Evolutionary conservation across 768 basidiomycete genomes (phyloP), one percentile per base, ranked within the genome.

Genomic region (Trametes coccinea): DNA sequence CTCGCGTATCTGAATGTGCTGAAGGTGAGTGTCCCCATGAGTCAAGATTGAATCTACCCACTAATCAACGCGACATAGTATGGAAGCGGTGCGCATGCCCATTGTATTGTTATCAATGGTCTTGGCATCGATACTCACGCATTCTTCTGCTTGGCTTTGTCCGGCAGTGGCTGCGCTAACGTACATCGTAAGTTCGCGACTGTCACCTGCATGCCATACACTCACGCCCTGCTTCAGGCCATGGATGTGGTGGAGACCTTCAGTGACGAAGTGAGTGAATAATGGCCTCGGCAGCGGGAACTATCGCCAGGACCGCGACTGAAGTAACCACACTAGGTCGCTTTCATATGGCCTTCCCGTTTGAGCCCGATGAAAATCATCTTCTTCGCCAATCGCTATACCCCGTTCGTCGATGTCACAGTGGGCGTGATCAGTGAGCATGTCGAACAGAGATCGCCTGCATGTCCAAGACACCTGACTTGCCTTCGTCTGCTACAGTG

Each of bases 191-290:
- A 5, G 53, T 34, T 5, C 6, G 5, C 34, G 6, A 4, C n/a
- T 27, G 7, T 33, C 8, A 11, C 16, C 8, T 10, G 31, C 7
- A 4, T 16, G 3, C 5, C 30, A 14, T 4, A 34, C n/a, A 29
- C 10, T 22, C 3, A 22, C 11, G 34, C 11, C 29, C 8, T 17
- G 16, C n/a, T 10, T 11, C 13, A 55, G 53, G 7, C 45, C 1
- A 41, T 55, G 4, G 53, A 55, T 16, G 31, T 55, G 4, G 43
- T 45, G 7, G 53, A 55, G 16, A 55, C 53, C 7, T 55, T 55
- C 53, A 55, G 53, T 43, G 43, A 55, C 41, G 53, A 55, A 43
- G 53, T 17, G 7, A 46, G 53, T 44, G 0, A 3, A 30, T 41
- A 4, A n/a, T n/a, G 2, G 43, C 10, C 43, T 16, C 16, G 3